Evolutionary conservation across 2,329 filamentous ascomycete species (phyloP).

Genomic region (Zymoseptoria brevis): DNA sequence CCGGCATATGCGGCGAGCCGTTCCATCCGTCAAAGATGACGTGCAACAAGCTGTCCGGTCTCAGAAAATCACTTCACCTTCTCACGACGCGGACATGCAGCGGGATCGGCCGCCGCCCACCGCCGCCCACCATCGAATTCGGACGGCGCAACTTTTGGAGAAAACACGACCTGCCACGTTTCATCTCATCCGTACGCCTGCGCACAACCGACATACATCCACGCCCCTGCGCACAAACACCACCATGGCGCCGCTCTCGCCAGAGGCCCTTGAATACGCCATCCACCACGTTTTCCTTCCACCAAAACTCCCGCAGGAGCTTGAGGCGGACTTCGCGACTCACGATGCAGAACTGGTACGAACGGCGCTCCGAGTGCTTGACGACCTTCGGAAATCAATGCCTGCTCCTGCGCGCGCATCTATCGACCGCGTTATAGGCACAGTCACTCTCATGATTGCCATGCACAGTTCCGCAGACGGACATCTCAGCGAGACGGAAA

Average conservation of each 20-base stretch:
- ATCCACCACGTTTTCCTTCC: neutral
- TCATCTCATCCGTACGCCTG: neutral
- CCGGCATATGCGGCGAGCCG: neutral
- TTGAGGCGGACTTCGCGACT: neutral
- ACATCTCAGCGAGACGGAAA: neutral
- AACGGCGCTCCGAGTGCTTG: neutral
- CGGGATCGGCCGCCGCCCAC: neutral
- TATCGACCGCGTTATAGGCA: neutral
- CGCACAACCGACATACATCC: neutral
- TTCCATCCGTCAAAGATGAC: neutral
- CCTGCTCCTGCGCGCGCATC: neutral
- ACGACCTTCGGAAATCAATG: neutral
- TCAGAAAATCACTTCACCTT: neutral
- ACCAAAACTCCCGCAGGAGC: slow-evolving; percentile 28
- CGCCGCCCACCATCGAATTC: neutral
- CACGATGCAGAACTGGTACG: neutral
- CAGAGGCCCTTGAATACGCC: neutral
- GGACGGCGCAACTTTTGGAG: neutral
- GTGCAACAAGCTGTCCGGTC: neutral
- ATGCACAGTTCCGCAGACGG: neutral
- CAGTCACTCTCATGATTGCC: neutral
- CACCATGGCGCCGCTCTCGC: neutral
- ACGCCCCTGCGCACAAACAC: neutral
- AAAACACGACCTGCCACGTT: neutral
- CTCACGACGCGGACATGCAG: neutral